Conservation (phyloP, 2,329 filamentous ascomycete species). For the Fusarium xyrophilum region DNA sequence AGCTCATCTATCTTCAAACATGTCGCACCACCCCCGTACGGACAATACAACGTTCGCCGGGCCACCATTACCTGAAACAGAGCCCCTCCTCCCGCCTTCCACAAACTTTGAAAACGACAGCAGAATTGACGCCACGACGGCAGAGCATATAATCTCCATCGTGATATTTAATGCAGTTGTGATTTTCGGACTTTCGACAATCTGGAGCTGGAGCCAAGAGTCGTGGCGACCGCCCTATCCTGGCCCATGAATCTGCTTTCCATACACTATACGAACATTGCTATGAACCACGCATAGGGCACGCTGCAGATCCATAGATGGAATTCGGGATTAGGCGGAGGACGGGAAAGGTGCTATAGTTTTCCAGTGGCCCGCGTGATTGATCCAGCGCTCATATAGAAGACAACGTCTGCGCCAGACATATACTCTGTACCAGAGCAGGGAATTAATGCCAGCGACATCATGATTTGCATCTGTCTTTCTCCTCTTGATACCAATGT, state of each 20-base stretch:
- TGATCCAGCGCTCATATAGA: rapidly evolving
- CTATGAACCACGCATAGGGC: rapidly evolving
- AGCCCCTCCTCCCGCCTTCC: background rate
- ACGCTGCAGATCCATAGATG: background rate
- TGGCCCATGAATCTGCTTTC: background rate
- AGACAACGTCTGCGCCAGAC: background rate
- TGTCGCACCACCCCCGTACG: background rate
- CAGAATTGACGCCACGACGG: no score
- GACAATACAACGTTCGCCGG: rapidly evolving
- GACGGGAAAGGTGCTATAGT: background rate
- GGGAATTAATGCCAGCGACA: background rate
- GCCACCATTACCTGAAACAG: background rate
- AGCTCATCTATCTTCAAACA: background rate
- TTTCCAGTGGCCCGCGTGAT: rapidly evolving
- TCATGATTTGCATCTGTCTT: background rate
- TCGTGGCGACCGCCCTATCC: background rate
- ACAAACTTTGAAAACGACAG: background rate
- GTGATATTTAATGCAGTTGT: background rate
- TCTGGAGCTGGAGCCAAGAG: background rate
- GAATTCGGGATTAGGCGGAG: background rate
- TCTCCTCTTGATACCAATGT: rapidly evolving
- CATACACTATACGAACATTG: background rate
- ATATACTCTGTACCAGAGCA: background rate
- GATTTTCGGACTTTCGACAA: rapidly evolving
- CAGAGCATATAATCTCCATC: background rate